Base-by-base conservation (phyloP, 768 basidiomycete species). In the Lentinus brumalis region DNA sequence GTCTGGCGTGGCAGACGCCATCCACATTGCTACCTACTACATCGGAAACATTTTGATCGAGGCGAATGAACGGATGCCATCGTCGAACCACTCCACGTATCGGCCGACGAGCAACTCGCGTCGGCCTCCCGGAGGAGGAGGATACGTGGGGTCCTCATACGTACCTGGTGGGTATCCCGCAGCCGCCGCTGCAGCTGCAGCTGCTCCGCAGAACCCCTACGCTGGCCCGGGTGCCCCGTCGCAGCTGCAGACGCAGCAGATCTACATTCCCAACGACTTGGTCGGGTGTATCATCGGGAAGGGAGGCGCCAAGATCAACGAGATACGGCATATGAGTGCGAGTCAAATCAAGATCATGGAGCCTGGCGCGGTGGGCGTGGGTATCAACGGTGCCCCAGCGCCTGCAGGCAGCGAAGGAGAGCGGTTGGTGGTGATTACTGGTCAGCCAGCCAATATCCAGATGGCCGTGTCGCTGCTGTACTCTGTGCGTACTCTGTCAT, bases 271-370 rank as follows among this genome's bases (percentile, higher is more conserved):
- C 7, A 98, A 98, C 71, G 94, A 97, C 69, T 83, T 98, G 30
- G 97, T 99, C 26, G 96, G 94, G 11, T 93, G 91, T 64, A 94
- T 99, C 76, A 99, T 99, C 67, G 97, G 97, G 45, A 98, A 98
- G 75, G 96, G 93, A 18, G 97, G 97, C 10, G 88, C 89, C 72
- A 99, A 98, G 78, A 99, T 99, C 79, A 98, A 98, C 70, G 97
- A 99, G 77, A 97, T 99, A 64, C 84, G 97, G 66, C 88, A 94
- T 65, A 91, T 94, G 85, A 96, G 93, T 64, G 90, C 90, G 30
- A 96, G 95, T 74, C 89, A 95, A 69, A 98, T 99, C 75, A 94
- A 97, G 77, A 98, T 99, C 56, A 97, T 96, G 89, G 97, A 99
- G 68, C 95, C 96, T 38, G 95, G 94, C 52, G 92, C 92, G 11